Conservation (phyloP, 2,329 filamentous ascomycete genomes). For the Ophiocordyceps sinensis region DNA sequence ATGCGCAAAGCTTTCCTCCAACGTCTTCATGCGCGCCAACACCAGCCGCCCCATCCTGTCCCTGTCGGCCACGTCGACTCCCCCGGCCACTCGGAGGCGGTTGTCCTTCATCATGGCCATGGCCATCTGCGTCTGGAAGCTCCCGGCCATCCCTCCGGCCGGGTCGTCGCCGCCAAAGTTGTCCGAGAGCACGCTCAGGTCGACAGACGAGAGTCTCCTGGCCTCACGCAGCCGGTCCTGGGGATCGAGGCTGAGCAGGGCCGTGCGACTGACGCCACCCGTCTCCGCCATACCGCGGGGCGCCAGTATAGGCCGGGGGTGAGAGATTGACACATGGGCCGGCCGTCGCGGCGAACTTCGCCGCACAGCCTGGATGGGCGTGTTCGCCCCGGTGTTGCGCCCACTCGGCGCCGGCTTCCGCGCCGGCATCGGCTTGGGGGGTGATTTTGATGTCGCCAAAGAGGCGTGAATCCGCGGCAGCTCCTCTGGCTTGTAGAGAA, state of each 20-base stretch:
- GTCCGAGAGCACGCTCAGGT: conserved; percentile 62
- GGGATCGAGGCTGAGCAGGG: conserved; percentile 37
- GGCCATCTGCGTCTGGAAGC: conserved; percentile 70
- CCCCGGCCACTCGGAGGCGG: conserved; percentile 32
- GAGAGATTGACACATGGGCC: conserved; percentile 28
- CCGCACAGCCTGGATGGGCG: conserved; percentile 20
- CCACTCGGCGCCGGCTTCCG: conserved; percentile 24
- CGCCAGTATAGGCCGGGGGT: conserved; percentile 42
- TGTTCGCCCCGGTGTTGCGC: conserved; percentile 11
- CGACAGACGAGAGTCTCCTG: conserved; percentile 46
- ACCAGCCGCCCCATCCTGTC: conserved; percentile 70
- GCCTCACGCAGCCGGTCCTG: conserved; percentile 21
- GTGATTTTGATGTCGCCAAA: conserved; percentile 30
- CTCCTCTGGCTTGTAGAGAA: conserved; percentile 62
- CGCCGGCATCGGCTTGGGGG: conserved; percentile 15
- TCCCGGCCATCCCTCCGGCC: conserved; percentile 52
- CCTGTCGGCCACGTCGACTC: conserved; percentile 26
- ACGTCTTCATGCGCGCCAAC: conserved; percentile 78
- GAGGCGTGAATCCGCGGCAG: conserved; percentile 20
- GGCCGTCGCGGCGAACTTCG: conserved; percentile 32
- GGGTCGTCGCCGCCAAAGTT: conserved; percentile 44
- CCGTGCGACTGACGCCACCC: conserved; percentile 23
- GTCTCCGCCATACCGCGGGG: conserved; percentile 20
- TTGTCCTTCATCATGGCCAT: conserved; percentile 48
- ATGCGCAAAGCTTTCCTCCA: conserved; percentile 82